Percentiles rank a stretch among this genome's conserved stretches.
Evolutionary conservation across 2,329 filamentous ascomycete genomes (phyloP).

Genomic region (Epichloe aotearoae): DNA sequence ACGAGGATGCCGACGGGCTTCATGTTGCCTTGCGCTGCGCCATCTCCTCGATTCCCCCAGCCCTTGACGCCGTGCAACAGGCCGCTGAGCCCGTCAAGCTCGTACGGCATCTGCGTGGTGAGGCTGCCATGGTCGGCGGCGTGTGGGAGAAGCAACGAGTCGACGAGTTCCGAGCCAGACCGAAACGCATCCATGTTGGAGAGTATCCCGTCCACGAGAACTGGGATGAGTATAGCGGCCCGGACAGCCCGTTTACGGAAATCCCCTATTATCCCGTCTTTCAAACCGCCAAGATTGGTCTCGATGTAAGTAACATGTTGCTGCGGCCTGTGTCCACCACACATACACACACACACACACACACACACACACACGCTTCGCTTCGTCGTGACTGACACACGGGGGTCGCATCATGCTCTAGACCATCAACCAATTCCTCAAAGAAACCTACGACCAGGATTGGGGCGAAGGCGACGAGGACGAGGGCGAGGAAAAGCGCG

Average conservation of each 20-base stretch:
- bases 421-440: background rate
- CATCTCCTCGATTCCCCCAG: background rate
- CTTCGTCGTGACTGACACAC: background rate
- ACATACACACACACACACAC: no score
- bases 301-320: background rate
- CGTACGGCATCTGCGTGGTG: background rate
- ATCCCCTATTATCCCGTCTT: background rate
- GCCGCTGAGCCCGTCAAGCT: background rate
- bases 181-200: background rate
- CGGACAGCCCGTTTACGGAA: background rate
- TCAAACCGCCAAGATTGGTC: background rate
- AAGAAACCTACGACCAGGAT: background rate
- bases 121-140: background rate
- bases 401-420: background rate
- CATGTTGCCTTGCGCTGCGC: background rate
- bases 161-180: background rate
- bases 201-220: background rate
- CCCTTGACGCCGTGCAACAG: background rate
- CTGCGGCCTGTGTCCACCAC: no score
- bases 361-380: background rate
- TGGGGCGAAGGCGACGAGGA: background rate
- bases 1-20: background rate
- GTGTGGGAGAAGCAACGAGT: background rate
- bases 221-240: background rate
- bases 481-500: background rate